A percentile compares a stretch with the other conserved stretches of the same genome.
Conservation (phyloP, 805 yeast species). For the Cyberlindnera mycetangii region DNA sequence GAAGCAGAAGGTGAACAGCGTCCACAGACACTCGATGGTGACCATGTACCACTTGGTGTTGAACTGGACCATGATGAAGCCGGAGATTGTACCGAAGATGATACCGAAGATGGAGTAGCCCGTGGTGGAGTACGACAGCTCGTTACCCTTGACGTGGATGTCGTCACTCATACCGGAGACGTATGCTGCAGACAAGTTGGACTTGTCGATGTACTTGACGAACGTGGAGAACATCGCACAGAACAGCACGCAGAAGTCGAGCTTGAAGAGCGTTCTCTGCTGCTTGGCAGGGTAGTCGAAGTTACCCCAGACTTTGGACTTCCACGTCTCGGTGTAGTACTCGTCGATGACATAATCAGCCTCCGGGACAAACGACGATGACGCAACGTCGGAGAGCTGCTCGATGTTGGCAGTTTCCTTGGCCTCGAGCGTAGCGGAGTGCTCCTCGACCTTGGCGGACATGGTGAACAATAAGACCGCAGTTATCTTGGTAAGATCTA, state of each 20-base stretch:
- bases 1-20: constrained; percentile 58
- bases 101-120: constrained; percentile 58
- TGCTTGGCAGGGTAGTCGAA: constrained; percentile 6
- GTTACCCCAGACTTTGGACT: constrained; percentile 11
- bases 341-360: constrained; percentile 4
- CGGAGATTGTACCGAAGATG: constrained; percentile 50
- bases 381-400: neutral
- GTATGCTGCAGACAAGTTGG: constrained; percentile 62
- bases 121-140: constrained; percentile 56
- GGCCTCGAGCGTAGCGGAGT: neutral
- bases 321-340: constrained; percentile 10
- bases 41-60: constrained; percentile 43
- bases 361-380: neutral
- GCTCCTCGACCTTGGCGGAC: constrained; percentile 4
- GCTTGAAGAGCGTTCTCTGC: constrained; percentile 48
- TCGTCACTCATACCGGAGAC: constrained; percentile 60
- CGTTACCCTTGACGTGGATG: constrained; percentile 55
- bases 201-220: constrained; percentile 54
- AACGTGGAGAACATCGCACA: constrained; percentile 22
- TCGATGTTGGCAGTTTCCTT: neutral
- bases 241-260: constrained; percentile 51
- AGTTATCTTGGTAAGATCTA: neutral
- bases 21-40: constrained; percentile 41
- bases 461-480: neutral
- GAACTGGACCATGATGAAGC: constrained; percentile 61